These are phyloP conservation scores for Bipolaris oryzae DNA, from an alignment of 2,329 filamentous ascomycete species.

Conservation along the genomic window DNA sequence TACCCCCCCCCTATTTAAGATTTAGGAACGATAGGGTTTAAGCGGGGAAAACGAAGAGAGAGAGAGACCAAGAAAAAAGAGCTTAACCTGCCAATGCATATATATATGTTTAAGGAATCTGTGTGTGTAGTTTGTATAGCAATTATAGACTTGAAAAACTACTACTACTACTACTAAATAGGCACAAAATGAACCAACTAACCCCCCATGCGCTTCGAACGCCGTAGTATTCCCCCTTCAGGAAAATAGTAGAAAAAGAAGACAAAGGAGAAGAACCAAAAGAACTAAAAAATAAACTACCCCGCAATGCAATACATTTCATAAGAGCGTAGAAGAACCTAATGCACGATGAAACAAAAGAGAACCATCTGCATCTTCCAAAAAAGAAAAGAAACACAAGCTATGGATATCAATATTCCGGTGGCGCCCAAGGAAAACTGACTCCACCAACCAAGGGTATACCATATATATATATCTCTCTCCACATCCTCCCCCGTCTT, in stretches of 20 bases:
- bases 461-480: neutral
- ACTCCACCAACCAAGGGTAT: conserved; percentile 6
- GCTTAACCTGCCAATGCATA: no score
- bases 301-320: conserved; percentile 1
- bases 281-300: no score
- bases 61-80: no score
- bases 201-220: neutral
- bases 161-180: no score
- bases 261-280: neutral
- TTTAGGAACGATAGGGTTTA: no score
- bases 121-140: no score
- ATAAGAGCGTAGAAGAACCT: neutral
- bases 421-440: conserved; percentile 1
- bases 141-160: no score
- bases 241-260: no score
- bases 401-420: conserved; percentile 7
- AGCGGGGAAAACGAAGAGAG: no score
- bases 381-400: neutral
- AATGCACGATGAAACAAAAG: neutral
- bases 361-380: neutral
- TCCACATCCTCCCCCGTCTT: neutral
- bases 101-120: no score
- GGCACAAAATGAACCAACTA: neutral
- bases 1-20: no score
- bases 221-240: neutral